A percentile compares a stretch with the other conserved stretches of the same genome.
phyloP scores from a whole-genome alignment of 495 filamentous ascomycete genomes.

The Penicillium steckii region DNA sequence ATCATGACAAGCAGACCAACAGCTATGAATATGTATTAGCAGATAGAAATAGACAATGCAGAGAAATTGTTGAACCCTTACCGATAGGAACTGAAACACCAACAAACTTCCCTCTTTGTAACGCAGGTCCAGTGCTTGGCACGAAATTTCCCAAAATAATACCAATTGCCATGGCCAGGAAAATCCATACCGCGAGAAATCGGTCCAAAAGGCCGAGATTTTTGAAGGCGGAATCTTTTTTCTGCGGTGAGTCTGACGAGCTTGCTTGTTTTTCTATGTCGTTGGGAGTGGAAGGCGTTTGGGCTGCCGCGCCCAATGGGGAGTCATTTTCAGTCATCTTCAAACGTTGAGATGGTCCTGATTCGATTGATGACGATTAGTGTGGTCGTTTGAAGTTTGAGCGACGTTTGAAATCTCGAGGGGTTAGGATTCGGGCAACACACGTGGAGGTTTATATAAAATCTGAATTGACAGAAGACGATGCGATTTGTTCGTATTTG shows the following conservation, averaged over 20 bases:
- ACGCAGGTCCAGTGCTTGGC: constrained; percentile 53
- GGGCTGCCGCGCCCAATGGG: neutral
- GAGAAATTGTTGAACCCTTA: constrained; percentile 31
- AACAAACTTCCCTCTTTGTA: constrained; percentile 72
- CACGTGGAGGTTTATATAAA: neutral
- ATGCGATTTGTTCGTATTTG: neutral
- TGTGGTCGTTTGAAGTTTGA: neutral
- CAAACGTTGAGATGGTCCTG: neutral
- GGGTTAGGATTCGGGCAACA: neutral
- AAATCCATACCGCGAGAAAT: constrained; percentile 81
- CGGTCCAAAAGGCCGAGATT: constrained; percentile 69
- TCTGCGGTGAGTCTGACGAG: neutral
- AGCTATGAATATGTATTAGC: constrained; percentile 42
- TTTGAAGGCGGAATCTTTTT: constrained; percentile 41
- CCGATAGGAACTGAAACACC: constrained; percentile 81
- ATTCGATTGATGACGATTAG: neutral
- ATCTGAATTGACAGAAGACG: neutral
- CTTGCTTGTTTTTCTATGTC: constrained; percentile 20
- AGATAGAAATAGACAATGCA: neutral
- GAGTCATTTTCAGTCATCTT: neutral
- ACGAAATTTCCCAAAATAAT: constrained; percentile 83
- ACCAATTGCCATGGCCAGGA: constrained; percentile 81
- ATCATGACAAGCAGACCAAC: constrained; percentile 89
- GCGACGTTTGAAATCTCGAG: neutral
- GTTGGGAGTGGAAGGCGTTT: neutral